Conservation (phyloP, 2,329 filamentous ascomycete species). For the Arachnopeziza araneosa region DNA sequence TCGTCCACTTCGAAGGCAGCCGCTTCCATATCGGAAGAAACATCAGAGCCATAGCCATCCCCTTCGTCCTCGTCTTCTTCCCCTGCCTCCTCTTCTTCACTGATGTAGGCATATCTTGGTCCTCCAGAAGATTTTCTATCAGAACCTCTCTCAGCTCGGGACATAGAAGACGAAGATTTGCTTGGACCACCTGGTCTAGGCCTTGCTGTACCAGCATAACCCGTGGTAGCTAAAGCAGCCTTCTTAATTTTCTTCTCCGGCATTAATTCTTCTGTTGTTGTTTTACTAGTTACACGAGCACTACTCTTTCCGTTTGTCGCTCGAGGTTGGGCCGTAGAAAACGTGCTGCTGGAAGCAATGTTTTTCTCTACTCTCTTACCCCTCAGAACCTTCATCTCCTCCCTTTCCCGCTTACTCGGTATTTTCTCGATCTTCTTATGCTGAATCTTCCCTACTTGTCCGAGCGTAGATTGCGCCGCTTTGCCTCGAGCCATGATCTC, state of each 20-base stretch:
- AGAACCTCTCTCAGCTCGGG: slow-evolving; percentile 16
- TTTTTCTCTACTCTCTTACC: slow-evolving; percentile 23
- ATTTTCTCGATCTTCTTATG: slow-evolving; percentile 66
- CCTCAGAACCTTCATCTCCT: slow-evolving; percentile 24
- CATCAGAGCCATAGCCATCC: slow-evolving; percentile 59
- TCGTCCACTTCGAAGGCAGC: slow-evolving; percentile 67
- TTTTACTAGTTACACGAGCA: slow-evolving; percentile 19
- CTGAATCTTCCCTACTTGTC: slow-evolving; percentile 65
- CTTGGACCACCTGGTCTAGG: slow-evolving; percentile 41
- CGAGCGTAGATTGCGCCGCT: slow-evolving; percentile 55
- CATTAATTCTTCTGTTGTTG: slow-evolving; percentile 25
- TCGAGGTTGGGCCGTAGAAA: slow-evolving; percentile 16
- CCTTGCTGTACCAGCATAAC: slow-evolving; percentile 60
- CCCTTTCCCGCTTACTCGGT: slow-evolving; percentile 46
- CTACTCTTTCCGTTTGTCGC: slow-evolving; percentile 7
- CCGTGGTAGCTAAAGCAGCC: slow-evolving; percentile 55
- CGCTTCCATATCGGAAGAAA: slow-evolving; percentile 73
- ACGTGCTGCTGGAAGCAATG: slow-evolving; percentile 24
- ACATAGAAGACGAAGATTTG: slow-evolving; percentile 21
- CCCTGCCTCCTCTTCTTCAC: slow-evolving; percentile 30
- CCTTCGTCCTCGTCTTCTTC: slow-evolving; percentile 57
- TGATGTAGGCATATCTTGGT: slow-evolving; percentile 33
- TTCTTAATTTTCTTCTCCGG: slow-evolving; percentile 56
- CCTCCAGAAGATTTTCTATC: slow-evolving; percentile 33
- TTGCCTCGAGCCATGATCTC: slow-evolving; percentile 70